Percentiles rank a stretch among this genome's conserved stretches.
Conservation (phyloP, 805 yeast genomes). For the Tetrapisispora arboricola region DNA sequence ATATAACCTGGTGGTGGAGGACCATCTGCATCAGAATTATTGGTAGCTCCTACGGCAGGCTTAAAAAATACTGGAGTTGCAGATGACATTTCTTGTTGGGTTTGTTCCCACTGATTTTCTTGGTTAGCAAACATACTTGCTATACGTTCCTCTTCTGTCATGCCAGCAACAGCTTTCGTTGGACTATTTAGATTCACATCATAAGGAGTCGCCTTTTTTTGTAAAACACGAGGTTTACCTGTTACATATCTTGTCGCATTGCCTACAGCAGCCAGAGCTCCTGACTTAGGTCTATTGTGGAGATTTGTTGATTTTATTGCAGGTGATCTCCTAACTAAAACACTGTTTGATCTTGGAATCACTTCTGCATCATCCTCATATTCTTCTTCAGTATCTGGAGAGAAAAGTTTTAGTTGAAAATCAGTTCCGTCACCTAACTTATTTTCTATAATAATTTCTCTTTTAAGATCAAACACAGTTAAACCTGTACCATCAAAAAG, state of each 20-base stretch:
- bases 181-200: slow-evolving; percentile 7
- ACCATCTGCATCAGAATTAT: slow-evolving; percentile 38
- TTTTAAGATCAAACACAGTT: slow-evolving; percentile 86
- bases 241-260: slow-evolving; percentile 62
- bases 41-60: slow-evolving; percentile 22
- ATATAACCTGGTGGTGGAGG: slow-evolving; percentile 91
- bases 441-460: slow-evolving; percentile 76
- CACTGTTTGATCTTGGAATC: slow-evolving; percentile 81
- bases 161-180: slow-evolving; percentile 29
- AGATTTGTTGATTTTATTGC: slow-evolving; percentile 32
- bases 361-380: slow-evolving; percentile 83
- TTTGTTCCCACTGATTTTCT: slow-evolving; percentile 88
- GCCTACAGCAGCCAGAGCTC: slow-evolving; percentile 32
- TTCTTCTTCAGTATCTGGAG: slow-evolving; percentile 63
- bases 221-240: slow-evolving; percentile 51
- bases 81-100: slow-evolving; percentile 82
- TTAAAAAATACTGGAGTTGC: slow-evolving; percentile 66
- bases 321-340: slow-evolving; percentile 73
- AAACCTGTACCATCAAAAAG: slow-evolving; percentile 95
- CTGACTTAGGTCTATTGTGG: slow-evolving; percentile 25
- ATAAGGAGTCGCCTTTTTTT: slow-evolving; percentile 16
- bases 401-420: slow-evolving; percentile 64
- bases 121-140: slow-evolving; percentile 88
- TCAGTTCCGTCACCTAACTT: slow-evolving; percentile 76
- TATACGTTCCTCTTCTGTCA: slow-evolving; percentile 79